These are phyloP conservation scores for Starmerella asiatica DNA, from an alignment of 805 yeast species.

Conservation along the genomic window DNA sequence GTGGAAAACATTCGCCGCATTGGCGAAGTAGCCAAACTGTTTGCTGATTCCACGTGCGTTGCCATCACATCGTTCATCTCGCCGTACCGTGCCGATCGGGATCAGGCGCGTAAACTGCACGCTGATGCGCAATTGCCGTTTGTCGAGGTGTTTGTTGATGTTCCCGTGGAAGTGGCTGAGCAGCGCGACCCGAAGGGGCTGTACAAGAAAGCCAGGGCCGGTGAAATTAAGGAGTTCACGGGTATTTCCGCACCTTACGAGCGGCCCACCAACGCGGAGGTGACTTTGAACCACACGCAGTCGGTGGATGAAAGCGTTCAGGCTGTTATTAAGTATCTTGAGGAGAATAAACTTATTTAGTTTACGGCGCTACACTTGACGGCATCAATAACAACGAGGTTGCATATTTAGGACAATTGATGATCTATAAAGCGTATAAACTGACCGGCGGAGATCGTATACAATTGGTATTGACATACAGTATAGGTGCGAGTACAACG, in stretches of 20 bases:
- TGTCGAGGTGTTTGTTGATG: conserved; percentile 84
- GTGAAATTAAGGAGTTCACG: conserved; percentile 84
- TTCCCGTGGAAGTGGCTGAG: conserved; percentile 88
- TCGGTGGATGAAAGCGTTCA: conserved; percentile 72
- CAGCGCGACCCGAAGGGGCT: conserved; percentile 95
- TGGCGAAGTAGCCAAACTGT: conserved; percentile 83
- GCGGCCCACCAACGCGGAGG: conserved; percentile 75
- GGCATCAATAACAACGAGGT: neutral
- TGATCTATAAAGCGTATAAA: too few relatives aligned
- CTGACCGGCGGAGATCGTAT: too few relatives aligned
- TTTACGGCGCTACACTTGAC: neutral
- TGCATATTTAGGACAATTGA: too few relatives aligned
- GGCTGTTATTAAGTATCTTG: conserved; percentile 47
- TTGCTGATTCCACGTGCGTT: conserved; percentile 82
- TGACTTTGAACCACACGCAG: conserved; percentile 60
- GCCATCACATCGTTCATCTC: conserved; percentile 86
- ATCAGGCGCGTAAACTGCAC: conserved; percentile 74
- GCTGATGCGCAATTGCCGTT: conserved; percentile 63
- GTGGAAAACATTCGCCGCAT: conserved; percentile 92
- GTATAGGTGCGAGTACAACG: too few relatives aligned
- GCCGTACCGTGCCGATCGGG: conserved; percentile 78
- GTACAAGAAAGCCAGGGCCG: conserved; percentile 93
- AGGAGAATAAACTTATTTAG: conserved; percentile 11
- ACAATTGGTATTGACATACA: neutral
- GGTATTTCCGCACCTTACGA: conserved; percentile 95